These are phyloP conservation scores for Earliella scabrosa DNA, from an alignment of 1,284 basidiomycete species.

Conservation along the genomic window DNA sequence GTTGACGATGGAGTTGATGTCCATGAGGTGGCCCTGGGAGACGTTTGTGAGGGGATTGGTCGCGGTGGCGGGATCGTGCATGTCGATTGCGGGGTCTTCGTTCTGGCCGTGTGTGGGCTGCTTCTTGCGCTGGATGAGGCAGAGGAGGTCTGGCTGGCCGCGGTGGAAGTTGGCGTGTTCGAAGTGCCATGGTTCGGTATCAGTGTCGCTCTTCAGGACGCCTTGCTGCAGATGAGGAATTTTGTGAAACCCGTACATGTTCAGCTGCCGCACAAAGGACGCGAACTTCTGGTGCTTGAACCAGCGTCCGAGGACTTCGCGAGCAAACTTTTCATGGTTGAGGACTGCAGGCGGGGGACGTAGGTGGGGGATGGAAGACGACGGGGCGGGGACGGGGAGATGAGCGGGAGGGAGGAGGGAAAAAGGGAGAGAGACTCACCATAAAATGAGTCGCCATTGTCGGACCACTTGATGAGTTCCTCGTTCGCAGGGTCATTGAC, in stretches of 20 bases:
- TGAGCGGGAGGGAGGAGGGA: slow-evolving; percentile 1
- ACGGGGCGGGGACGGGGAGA: slow-evolving; percentile 6
- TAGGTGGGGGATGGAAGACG: not conserved
- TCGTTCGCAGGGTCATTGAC: slow-evolving; percentile 86
- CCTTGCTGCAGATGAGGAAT: slow-evolving; percentile 96
- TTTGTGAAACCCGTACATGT: slow-evolving; percentile 98
- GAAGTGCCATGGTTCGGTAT: slow-evolving; percentile 94
- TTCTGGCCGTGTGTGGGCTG: slow-evolving; percentile 38
- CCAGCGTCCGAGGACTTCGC: slow-evolving; percentile 89
- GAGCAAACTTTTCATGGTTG: slow-evolving; percentile 91
- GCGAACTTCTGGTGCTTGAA: slow-evolving; percentile 97
- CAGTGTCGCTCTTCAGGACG: slow-evolving; percentile 81
- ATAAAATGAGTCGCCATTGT: slow-evolving; percentile 75
- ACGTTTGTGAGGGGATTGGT: slow-evolving; percentile 29
- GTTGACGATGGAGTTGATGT: slow-evolving; percentile 77
- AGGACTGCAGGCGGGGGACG: slow-evolving; percentile 61
- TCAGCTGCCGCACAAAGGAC: slow-evolving; percentile 94
- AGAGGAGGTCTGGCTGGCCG: slow-evolving; percentile 90
- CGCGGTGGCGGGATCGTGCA: slow-evolving; percentile 28
- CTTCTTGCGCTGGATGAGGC: slow-evolving; percentile 85
- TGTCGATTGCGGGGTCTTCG: slow-evolving; percentile 34
- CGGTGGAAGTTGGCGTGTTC: slow-evolving; percentile 89
- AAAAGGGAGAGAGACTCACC: slow-evolving; percentile 30
- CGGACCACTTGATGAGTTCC: slow-evolving; percentile 89
- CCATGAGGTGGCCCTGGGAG: slow-evolving; percentile 59